Conservation (phyloP, 2,329 filamentous ascomycete genomes). For the Sclerotinia glacialis region DNA sequence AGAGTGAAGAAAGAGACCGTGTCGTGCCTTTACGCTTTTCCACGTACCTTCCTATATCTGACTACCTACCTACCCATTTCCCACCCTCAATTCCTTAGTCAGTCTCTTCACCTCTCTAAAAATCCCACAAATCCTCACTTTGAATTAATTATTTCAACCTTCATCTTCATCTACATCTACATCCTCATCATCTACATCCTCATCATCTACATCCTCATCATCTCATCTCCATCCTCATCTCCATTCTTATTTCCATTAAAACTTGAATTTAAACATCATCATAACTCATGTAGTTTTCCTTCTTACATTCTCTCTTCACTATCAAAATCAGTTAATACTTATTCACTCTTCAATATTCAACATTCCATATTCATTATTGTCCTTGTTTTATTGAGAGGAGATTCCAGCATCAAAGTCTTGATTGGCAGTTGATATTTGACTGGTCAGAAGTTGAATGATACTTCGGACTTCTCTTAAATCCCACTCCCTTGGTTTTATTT, state of each 20-base stretch:
- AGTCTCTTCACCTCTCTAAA: not conserved
- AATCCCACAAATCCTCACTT: not conserved
- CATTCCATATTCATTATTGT: not conserved
- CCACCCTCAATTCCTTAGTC: not conserved
- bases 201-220: not conserved
- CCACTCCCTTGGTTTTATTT: not conserved
- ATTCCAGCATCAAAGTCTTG: not conserved
- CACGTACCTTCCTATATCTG: not conserved
- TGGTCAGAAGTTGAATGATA: not conserved
- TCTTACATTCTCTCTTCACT: not conserved
- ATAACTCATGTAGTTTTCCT: not conserved
- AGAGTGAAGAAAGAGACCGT: not conserved
- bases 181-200: not conserved
- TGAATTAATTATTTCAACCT: not conserved
- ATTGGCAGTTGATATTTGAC: not conserved
- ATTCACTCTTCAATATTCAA: not conserved
- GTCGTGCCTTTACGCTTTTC: not conserved
- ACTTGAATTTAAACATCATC: not conserved
- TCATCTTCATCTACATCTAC: not conserved
- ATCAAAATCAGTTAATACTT: not conserved
- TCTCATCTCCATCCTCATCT: too few species aligned
- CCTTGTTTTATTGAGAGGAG: not conserved
- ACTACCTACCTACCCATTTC: not conserved
- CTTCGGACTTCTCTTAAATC: not conserved
- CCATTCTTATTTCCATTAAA: not conserved